Base-by-base conservation (phyloP, 306 rosid genomes). In the Cucumis melo region DNA sequence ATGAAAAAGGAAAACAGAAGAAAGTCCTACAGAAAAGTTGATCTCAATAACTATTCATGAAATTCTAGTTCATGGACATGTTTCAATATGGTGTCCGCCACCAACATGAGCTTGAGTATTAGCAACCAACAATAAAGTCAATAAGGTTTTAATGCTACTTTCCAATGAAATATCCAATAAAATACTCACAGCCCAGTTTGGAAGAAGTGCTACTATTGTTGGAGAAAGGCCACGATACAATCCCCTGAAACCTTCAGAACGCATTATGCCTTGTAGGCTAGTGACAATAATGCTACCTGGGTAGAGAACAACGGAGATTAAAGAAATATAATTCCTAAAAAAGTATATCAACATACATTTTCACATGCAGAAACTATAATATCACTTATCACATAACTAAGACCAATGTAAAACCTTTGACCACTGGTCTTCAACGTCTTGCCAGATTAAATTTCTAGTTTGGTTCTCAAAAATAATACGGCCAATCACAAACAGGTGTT, bases 191-290 rank as follows among this genome's bases (percentile, higher is more conserved):
- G 97, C 97, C 99, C 97, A 94, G 70, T 90, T 94, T 67, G 99
- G 97, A 85, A 94, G 99, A 77, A 91, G 82, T 10, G 99, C 98
- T n/a, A 94, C 73, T 80, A 94, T 78, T 66, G 96, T 94, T 32
- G 98, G 98, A 50, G 98, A 90, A 82, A 94, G 98, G 76, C 98
- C 98, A 51, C 96, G 92, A 83, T 92, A 94, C 92, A 94, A 24
- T 77, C 99, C 99, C 88, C 82, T 83, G 74, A 92, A 78, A 80
- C 99, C 99, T 81, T 94, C 97, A 5, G 87, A 83, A 84, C 82
- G 89, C 74, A 90, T 66, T 78, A 94, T 90, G 79, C 92, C 76
- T 80, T 82, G 82, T 83, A 94, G 84, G 82, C 97, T 88, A 14
- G 88, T 73, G 80, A 92, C 10, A 77, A 94, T 94, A 63, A 94